A percentile compares a stretch with the other conserved stretches of the same genome.
phyloP scores from a whole-genome alignment of 23 red algal species.

The Gracilaria caudata region DNA sequence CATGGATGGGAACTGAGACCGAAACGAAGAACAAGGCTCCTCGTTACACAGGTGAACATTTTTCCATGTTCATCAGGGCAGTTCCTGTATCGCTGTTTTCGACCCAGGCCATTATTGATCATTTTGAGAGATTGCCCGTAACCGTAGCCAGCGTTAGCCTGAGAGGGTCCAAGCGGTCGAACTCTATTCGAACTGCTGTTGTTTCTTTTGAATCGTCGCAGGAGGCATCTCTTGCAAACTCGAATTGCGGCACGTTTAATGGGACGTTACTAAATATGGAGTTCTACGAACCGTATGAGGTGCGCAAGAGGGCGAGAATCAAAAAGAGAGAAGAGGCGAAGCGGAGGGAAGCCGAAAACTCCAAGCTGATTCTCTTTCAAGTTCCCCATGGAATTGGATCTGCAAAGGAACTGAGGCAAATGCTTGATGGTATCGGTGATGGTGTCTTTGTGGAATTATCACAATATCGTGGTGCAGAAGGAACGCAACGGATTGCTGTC shows the following conservation, averaged over 20 bases:
- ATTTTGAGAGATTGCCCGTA: not conserved
- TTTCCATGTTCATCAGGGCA: not conserved
- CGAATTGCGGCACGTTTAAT: not conserved
- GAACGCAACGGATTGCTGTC: too few relatives aligned
- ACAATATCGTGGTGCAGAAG: too few relatives aligned
- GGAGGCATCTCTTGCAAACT: slow-evolving; percentile 14
- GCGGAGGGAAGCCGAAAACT: not conserved
- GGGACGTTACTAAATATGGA: not conserved
- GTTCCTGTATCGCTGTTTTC: slow-evolving; percentile 33
- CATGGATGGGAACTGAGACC: not conserved
- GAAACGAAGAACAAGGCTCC: too few relatives aligned
- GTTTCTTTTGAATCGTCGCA: slow-evolving; percentile 12
- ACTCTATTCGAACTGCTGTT: slow-evolving; percentile 17
- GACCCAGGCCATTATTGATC: not conserved
- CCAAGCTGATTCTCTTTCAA: slow-evolving; percentile 7
- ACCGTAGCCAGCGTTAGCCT: not conserved
- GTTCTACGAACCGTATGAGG: not conserved
- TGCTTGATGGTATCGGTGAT: slow-evolving; percentile 23
- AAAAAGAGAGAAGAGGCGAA: not conserved
- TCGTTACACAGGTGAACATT: too few relatives aligned
- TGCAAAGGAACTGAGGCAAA: not conserved
- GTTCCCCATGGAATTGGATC: slow-evolving; percentile 20
- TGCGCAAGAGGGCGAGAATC: not conserved
- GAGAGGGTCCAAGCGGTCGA: not conserved
- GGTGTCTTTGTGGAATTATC: too few relatives aligned